Evolutionary conservation across 768 basidiomycete genomes (phyloP).

Genomic region (Kwoniella bestiolae): DNA sequence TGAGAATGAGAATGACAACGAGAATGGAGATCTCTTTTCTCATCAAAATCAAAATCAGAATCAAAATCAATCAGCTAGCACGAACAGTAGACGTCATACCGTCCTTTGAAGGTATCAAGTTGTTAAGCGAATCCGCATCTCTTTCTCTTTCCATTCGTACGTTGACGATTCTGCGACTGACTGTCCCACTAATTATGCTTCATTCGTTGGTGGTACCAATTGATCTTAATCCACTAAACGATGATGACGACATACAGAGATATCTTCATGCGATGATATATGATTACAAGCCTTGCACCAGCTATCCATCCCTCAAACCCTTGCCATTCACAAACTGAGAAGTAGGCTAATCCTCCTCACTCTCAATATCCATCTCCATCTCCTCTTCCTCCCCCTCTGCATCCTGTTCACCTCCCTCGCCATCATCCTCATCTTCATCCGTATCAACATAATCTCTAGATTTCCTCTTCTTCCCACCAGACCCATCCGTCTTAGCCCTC

Average conservation of each 20-base stretch:
- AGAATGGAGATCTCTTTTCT: no score
- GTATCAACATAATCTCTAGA: slow-evolving; percentile 40
- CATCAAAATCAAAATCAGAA: no score
- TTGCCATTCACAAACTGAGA: not conserved
- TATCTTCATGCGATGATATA: not conserved
- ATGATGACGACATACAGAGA: no score
- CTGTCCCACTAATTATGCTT: no score
- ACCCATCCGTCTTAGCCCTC: slow-evolving; percentile 37
- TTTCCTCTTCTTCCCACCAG: slow-evolving; percentile 24
- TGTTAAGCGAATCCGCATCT: no score
- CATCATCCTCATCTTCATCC: slow-evolving; percentile 38
- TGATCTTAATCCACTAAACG: no score
- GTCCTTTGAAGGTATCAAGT: not conserved
- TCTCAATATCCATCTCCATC: slow-evolving; percentile 47
- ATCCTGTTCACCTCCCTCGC: slow-evolving; percentile 15
- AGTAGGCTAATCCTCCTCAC: slow-evolving; percentile 34
- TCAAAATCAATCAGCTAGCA: no score
- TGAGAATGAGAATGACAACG: no score
- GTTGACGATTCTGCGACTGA: no score
- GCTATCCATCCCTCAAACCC: not conserved
- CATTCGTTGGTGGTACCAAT: no score
- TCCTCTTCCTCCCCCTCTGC: slow-evolving; percentile 32
- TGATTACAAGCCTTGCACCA: not conserved
- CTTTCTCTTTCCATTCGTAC: no score
- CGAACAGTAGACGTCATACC: not conserved